Base-by-base conservation (phyloP, 2,329 filamentous ascomycete genomes). In the Xylariales sp. region DNA sequence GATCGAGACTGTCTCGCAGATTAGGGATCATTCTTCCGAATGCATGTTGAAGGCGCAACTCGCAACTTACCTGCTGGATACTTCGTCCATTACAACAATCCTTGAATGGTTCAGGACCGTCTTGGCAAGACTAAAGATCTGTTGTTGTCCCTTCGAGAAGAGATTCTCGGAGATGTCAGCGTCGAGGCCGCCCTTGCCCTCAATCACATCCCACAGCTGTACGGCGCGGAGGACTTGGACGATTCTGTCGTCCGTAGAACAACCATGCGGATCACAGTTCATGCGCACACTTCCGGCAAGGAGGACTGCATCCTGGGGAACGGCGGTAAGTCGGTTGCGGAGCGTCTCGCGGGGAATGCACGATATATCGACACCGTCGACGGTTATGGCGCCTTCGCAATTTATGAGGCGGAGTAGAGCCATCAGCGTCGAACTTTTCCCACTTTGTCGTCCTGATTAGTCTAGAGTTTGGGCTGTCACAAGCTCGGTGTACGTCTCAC, bases 271-370 rank as follows among this genome's bases (percentile, higher is more conserved):
- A 45, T 76, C 71, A 2, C 73, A 56, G 36, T 79, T 80, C 3
- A 61, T 55, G 0, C 71, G 65, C 3, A 80, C 56, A 0, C 58
- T 70, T 1, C 70, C 73, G 1, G 64, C 63, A 4, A 78, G 55
- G 15, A 74, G 64, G 43, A 75, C 68, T 0, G 71, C 55, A 62
- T 78, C 73, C 55, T 79, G 75, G 0, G 75, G 66, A 1, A 77
- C 54, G 1, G 63, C 63, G 21, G 68, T 66, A 5, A 78, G 54
- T 1, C 54, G 43, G 0, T 47, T 37, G 1, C 59, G 52, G 1
- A 63, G 33, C 4, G 44, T 41, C 5, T 54, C 42, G 5, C 55
- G 49, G 0, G 51, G 46, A 1, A 61, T 25, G 1, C 34, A 48
- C 2, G 50, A 44, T 8, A 60, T 47, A 31, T 73, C 63, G 1